Evolutionary conservation across 495 filamentous ascomycete species (phyloP), one percentile per base, ranked within the genome.

Genomic region (Aspergillus olivimuriae): DNA sequence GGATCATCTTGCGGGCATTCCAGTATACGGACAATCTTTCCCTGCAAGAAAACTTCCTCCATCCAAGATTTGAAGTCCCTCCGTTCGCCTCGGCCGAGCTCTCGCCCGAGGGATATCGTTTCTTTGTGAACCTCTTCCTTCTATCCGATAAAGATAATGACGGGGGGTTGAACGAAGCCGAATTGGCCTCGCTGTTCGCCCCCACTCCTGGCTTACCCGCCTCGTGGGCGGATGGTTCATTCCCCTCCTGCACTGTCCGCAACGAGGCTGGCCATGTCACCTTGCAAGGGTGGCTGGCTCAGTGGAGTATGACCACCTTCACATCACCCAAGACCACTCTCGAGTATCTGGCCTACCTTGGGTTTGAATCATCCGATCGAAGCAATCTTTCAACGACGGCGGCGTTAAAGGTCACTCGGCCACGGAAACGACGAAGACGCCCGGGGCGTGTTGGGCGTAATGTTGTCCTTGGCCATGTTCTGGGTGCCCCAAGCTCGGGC

Each of bases 231-330:
- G 92, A 96, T 41, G 89, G 92, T 41, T 83, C 84, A 11, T 98
- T 98, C 57, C 94, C 92, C 5, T 91, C 87, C 3, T 94, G 86
- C 3, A 94, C 94, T 10, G 89, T 97, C 12, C 83, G 88, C 26
- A 96, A 94, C 59, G 92, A 98, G 65, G 87, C 89, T 8, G 90
- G 91, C 1, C 78, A 96, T 63, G 89, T 98, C 49, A 98, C 92
- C 3, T 75, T 97, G 2, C 92, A 98, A 62, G 92, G 92, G 4
- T 98, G 92, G 92, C 76, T 98, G 14, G 94, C 92, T 4, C 92
- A 98, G 51, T 98, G 92, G 92, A 95, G 89, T 63, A 98, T 98
- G 92, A 98, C 94, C 0, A 98, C 92, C 2, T 98, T 97, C 54
- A 77, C 89, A 38, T 89, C 92, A 22, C 91, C 94, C 12, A 91